Evolutionary conservation across 805 yeast genomes (phyloP).

Genomic region (Nakazawaea populi): DNA sequence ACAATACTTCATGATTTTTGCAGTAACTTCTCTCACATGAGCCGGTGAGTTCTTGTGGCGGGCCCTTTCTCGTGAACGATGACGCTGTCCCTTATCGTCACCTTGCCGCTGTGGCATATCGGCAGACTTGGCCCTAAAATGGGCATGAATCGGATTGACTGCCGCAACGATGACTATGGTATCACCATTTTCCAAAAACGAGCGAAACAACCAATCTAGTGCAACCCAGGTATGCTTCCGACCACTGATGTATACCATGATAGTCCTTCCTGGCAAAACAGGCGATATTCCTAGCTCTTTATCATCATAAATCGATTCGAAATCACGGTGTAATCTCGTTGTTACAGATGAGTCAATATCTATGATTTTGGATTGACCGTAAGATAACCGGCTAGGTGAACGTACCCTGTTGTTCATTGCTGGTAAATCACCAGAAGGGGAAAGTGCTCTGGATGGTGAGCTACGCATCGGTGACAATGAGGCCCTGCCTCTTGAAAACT

Average conservation of each 20-base stretch:
- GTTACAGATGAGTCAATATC: conserved; percentile 36
- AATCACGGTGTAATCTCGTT: conserved; percentile 40
- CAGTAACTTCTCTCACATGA: conserved; percentile 36
- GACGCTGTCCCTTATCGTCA: conserved; percentile 5
- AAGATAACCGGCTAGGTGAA: conserved; percentile 11
- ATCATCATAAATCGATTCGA: conserved; percentile 38
- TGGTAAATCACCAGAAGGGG: not conserved
- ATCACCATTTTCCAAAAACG: conserved; percentile 59
- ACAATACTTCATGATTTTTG: conserved; percentile 47
- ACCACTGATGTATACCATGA: conserved; percentile 64
- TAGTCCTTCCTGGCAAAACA: conserved; percentile 44
- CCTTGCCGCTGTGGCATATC: conserved; percentile 7
- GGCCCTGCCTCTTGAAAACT: conserved; percentile 1
- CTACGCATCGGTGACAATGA: not conserved
- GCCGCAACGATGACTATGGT: conserved; percentile 57
- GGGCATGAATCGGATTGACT: conserved; percentile 27
- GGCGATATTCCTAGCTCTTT: conserved; percentile 27
- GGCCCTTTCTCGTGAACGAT: conserved; percentile 25
- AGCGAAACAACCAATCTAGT: conserved; percentile 59
- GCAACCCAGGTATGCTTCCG: conserved; percentile 80
- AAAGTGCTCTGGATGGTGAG: conserved; percentile 1
- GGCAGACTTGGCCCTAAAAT: conserved; percentile 17
- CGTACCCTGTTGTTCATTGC: not conserved
- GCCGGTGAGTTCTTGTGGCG: conserved; percentile 40
- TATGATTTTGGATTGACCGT: conserved; percentile 31